These are phyloP conservation scores for Zopfia rhizophila DNA, from an alignment of 2,329 filamentous ascomycete species.

Conservation along the genomic window DNA sequence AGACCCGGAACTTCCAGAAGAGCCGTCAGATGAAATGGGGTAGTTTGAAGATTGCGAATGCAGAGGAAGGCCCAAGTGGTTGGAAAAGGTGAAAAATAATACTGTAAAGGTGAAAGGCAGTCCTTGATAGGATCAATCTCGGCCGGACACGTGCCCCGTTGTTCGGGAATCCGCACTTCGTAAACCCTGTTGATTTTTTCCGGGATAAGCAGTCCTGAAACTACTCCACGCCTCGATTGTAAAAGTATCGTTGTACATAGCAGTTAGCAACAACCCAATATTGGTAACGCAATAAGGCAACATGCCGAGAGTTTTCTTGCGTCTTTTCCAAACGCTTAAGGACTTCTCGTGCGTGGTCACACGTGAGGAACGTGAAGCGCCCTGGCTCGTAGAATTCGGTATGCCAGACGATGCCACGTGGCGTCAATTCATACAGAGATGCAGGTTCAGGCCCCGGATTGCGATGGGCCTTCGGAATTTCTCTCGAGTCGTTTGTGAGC, in stretches of 20 bases:
- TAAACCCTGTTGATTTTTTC: neutral
- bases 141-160: neutral
- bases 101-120: too few species aligned
- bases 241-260: constrained; percentile 3
- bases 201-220: constrained; percentile 12
- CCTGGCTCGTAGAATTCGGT: constrained; percentile 11
- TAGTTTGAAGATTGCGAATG: too few species aligned
- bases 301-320: neutral
- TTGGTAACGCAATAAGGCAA: neutral
- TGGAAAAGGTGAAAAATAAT: too few species aligned
- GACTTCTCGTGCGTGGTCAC: constrained; percentile 2
- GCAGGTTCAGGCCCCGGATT: constrained; percentile 2
- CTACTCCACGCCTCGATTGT: constrained; percentile 8
- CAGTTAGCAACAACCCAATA: neutral
- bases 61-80: too few species aligned
- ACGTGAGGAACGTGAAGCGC: constrained; percentile 3
- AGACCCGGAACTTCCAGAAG: too few species aligned
- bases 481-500: constrained; percentile 1
- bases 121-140: neutral
- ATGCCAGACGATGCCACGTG: constrained; percentile 12
- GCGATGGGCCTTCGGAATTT: constrained; percentile 4
- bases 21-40: too few species aligned
- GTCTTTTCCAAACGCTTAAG: constrained; percentile 9
- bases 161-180: neutral
- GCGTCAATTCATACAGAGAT: constrained; percentile 6